Base-by-base conservation (phyloP, 768 basidiomycete genomes). In the Tulasnella sp. region DNA sequence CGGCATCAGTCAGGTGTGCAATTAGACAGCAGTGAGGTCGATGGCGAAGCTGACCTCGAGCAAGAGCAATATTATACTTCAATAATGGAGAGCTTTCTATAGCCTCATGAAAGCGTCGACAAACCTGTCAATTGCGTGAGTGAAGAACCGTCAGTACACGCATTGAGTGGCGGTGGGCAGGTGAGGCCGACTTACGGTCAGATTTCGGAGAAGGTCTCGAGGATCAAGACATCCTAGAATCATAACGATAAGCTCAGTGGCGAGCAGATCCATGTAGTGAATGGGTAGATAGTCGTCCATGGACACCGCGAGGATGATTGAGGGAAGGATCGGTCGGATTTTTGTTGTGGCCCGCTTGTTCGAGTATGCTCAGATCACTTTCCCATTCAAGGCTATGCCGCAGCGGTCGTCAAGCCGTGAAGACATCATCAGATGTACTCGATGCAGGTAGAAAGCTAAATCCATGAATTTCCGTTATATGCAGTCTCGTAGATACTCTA, bases 51-150 rank as follows among this genome's bases (percentile, higher is more conserved):
- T 27, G 18, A 79, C 78, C 56, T 74, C 78, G 38, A 21, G 27
- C 78, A 39, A 79, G 56, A 46, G 78, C 78, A 38, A 79, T 79
- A 39, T 48, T 39, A 44, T 79, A 79, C 44, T 79, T 40, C 36
- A 79, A 48, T 58, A 79, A 12, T n/a, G 71, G 44, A 44, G 78
- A 79, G 40, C 34, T 72, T 34, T 72, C 38, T 39, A 79, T 79
- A 24, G 52, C 46, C 0, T 73, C 52, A 19, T 74, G 48, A 71
- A 79, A 79, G 8, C 76, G 46, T 39, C 56, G 62, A 44, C n/a
- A 77, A 24, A 77, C 76, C 76, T 77, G 62, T 18, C 31, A 3
- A 34, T 74, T 42, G 39, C n/a, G 16, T 21, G 24, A 74, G 21
- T 3, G n/a, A 74, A 36, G 73, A 46, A 39, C 31, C 18, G 44